Conservation (phyloP, 2,329 filamentous ascomycete species). For the Ophiobolus disseminans region DNA sequence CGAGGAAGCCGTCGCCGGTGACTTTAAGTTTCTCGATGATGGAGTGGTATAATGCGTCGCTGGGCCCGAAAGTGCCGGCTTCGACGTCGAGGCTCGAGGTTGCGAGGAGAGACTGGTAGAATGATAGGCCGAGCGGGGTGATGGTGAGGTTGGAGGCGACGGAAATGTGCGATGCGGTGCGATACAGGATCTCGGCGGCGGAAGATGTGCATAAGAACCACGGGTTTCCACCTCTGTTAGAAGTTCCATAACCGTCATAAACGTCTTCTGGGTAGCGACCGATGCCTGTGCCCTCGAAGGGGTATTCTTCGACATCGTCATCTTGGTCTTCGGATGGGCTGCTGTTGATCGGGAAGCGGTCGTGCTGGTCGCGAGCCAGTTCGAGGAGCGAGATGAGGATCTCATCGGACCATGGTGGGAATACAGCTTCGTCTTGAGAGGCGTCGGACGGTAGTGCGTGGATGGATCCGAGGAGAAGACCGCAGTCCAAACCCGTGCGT, state of each 20-base stretch:
- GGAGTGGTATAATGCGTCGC: slow-evolving; percentile 38
- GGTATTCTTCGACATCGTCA: slow-evolving; percentile 7
- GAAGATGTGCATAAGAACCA: slow-evolving; percentile 55
- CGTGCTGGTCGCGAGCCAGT: slow-evolving; percentile 43
- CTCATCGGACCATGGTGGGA: slow-evolving; percentile 48
- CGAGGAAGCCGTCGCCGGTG: slow-evolving; percentile 52
- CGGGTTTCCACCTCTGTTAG: slow-evolving; percentile 44
- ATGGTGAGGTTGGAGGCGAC: slow-evolving; percentile 40
- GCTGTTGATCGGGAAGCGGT: slow-evolving; percentile 51
- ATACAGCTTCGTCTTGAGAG: slow-evolving; percentile 29
- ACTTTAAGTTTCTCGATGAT: slow-evolving; percentile 41
- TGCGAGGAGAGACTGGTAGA: slow-evolving; percentile 47
- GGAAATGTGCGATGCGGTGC: slow-evolving; percentile 41
- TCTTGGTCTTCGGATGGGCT: slow-evolving; percentile 19
- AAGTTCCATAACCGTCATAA: slow-evolving; percentile 48
- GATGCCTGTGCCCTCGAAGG: slow-evolving; percentile 45
- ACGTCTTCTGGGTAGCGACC: slow-evolving; percentile 55
- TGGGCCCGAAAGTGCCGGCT: slow-evolving; percentile 33
- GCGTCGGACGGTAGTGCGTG: slow-evolving; percentile 37
- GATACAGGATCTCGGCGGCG: slow-evolving; percentile 52
- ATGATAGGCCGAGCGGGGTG: slow-evolving; percentile 39
- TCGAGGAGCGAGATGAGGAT: slow-evolving; percentile 47
- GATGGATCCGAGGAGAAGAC: slow-evolving; percentile 47
- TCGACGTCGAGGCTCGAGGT: slow-evolving; percentile 29
- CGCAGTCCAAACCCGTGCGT: slow-evolving; percentile 49